phyloP scores from a whole-genome alignment of 2,329 filamentous ascomycete genomes.

The Pestalotiopsis sp. region DNA sequence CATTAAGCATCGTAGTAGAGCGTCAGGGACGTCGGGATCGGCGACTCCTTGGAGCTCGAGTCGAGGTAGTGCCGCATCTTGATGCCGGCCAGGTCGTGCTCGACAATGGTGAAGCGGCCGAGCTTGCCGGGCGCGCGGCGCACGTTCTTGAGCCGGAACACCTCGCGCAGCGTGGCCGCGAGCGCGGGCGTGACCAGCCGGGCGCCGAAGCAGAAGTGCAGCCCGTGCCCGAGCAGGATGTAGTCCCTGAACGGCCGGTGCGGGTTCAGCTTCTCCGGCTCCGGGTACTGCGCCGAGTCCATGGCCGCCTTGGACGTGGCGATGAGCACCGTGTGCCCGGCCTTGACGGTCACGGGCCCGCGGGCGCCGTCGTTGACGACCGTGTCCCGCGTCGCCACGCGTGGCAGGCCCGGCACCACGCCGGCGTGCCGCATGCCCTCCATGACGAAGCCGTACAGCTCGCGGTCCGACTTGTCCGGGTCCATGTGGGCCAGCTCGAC shows the following conservation, averaged over 20 bases:
- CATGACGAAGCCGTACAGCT: conserved; percentile 55
- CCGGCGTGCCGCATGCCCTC: conserved; percentile 58
- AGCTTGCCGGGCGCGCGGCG: conserved; percentile 63
- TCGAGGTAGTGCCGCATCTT: conserved; percentile 14
- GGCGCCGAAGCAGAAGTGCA: conserved; percentile 64
- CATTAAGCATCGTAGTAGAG: conserved; percentile 12
- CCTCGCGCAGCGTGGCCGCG: conserved; percentile 67
- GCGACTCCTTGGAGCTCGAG: conserved; percentile 15
- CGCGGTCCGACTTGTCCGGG: conserved; percentile 40
- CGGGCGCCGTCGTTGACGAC: conserved; percentile 46
- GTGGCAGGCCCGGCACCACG: conserved; percentile 53
- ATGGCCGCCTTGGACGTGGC: conserved; percentile 44
- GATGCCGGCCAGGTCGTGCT: conserved; percentile 13
- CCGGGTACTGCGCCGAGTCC: conserved; percentile 62
- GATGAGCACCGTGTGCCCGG: conserved; percentile 43
- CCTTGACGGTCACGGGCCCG: conserved; percentile 47
- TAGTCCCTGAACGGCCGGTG: conserved; percentile 66
- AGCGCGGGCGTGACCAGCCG: conserved; percentile 64
- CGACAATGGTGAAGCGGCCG: conserved; percentile 55
- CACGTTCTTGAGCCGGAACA: conserved; percentile 64
- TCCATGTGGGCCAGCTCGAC: conserved; percentile 49
- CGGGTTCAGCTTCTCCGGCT: conserved; percentile 63
- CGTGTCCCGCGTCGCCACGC: conserved; percentile 45
- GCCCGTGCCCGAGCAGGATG: conserved; percentile 64
- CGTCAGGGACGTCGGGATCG: conserved; percentile 13